These are phyloP conservation scores for Clonostachys byssicola DNA, from an alignment of 2,329 filamentous ascomycete species.

Conservation along the genomic window DNA sequence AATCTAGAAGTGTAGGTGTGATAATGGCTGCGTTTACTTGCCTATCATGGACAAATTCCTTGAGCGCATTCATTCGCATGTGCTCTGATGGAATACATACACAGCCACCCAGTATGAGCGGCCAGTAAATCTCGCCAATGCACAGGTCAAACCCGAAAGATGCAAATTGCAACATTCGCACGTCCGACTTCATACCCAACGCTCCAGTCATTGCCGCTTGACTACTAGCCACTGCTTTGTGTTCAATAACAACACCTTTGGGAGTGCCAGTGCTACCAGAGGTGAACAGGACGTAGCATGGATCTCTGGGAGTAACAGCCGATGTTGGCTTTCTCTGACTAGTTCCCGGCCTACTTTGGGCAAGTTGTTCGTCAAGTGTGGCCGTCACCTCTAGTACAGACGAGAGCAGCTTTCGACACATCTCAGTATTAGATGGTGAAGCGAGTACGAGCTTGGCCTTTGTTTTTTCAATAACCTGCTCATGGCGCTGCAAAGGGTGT, in stretches of 20 bases:
- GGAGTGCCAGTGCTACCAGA: constrained; percentile 55
- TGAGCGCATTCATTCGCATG: constrained; percentile 16
- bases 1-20: neutral
- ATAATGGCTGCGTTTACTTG: constrained; percentile 1
- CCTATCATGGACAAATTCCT: neutral
- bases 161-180: constrained; percentile 3
- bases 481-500: neutral
- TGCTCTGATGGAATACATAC: constrained; percentile 27
- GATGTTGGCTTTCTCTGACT: neutral
- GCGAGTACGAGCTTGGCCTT: neutral
- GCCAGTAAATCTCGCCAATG: constrained; percentile 24
- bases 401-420: neutral
- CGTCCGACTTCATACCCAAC: constrained; percentile 9
- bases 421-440: neutral
- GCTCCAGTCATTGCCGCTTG: neutral
- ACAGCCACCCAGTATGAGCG: constrained; percentile 25
- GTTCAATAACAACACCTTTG: constrained; percentile 42
- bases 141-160: constrained; percentile 1
- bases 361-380: neutral
- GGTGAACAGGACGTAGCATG: constrained; percentile 31
- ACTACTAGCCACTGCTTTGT: neutral
- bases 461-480: neutral
- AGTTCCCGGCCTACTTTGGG: neutral
- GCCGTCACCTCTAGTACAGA: neutral
- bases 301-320: neutral